These are phyloP conservation scores for Malassezia sp. DNA, from an alignment of 1,284 basidiomycete genomes.

Conservation along the genomic window DNA sequence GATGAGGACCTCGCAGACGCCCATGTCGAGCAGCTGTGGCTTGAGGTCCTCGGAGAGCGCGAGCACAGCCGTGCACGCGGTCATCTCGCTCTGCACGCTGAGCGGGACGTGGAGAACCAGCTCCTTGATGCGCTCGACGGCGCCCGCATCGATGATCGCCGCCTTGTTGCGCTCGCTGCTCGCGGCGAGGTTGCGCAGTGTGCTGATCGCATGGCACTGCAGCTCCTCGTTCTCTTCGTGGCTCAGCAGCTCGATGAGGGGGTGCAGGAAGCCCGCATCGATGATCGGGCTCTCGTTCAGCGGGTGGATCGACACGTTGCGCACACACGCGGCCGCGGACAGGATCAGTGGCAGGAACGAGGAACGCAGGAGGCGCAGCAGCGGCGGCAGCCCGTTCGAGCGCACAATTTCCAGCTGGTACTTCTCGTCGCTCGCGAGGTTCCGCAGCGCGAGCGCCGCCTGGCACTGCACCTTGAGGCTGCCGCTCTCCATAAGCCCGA, in stretches of 20 bases:
- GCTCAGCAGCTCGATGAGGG: slow-evolving; percentile 84
- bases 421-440: slow-evolving; percentile 96
- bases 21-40: slow-evolving; percentile 72
- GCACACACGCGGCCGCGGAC: slow-evolving; percentile 93
- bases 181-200: slow-evolving; percentile 87
- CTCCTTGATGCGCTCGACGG: slow-evolving; percentile 95
- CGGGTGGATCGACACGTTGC: slow-evolving; percentile 97
- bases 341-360: slow-evolving; percentile 97
- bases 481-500: slow-evolving; percentile 90
- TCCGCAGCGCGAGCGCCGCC: slow-evolving; percentile 86
- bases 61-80: slow-evolving; percentile 73
- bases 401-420: slow-evolving; percentile 98
- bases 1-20: slow-evolving; percentile 92
- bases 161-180: slow-evolving; percentile 97
- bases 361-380: slow-evolving; percentile 87
- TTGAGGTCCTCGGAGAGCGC: slow-evolving; percentile 45
- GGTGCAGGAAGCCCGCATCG: slow-evolving; percentile 91
- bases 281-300: slow-evolving; percentile 98
- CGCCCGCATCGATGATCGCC: slow-evolving; percentile 94
- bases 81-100: slow-evolving; percentile 99
- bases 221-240: slow-evolving; percentile 99
- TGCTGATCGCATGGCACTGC: slow-evolving; percentile 99
- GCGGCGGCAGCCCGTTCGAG: slow-evolving; percentile 78
- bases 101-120: slow-evolving; percentile 87
- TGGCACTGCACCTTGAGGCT: slow-evolving; percentile 99